phyloP scores from a whole-genome alignment of 2,329 filamentous ascomycete genomes.

The Colletotrichum chrysophilum region DNA sequence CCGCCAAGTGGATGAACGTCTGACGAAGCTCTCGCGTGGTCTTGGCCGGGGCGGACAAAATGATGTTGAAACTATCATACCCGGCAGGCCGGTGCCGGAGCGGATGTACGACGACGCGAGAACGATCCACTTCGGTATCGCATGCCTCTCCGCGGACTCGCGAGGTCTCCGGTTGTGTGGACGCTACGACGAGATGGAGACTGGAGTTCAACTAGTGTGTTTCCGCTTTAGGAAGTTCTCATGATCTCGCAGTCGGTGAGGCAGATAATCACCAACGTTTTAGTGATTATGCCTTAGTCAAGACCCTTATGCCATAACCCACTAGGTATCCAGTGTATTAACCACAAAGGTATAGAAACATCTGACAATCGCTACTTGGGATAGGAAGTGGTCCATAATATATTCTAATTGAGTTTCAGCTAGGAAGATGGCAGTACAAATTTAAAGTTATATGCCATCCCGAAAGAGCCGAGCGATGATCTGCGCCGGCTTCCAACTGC shows the following conservation, averaged over 20 bases:
- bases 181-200: no score
- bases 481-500: neutral
- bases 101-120: neutral
- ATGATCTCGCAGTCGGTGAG: neutral
- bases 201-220: neutral
- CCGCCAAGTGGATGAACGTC: neutral
- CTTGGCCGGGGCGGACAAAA: neutral
- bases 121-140: neutral
- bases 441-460: neutral
- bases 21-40: rapidly evolving
- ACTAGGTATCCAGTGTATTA: neutral
- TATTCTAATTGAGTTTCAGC: neutral
- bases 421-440: neutral
- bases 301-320: neutral
- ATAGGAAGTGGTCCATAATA: neutral
- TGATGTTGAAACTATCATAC: neutral
- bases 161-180: neutral
- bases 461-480: neutral
- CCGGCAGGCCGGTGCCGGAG: neutral
- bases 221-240: neutral
- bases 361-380: neutral
- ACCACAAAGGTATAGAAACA: neutral
- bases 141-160: neutral
- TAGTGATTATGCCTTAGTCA: neutral
- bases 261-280: neutral